A percentile compares a stretch with the other conserved stretches of the same genome.
These are phyloP conservation scores for Clonostachys solani DNA, from an alignment of 2,329 filamentous ascomycete genomes.

Conservation along the genomic window DNA sequence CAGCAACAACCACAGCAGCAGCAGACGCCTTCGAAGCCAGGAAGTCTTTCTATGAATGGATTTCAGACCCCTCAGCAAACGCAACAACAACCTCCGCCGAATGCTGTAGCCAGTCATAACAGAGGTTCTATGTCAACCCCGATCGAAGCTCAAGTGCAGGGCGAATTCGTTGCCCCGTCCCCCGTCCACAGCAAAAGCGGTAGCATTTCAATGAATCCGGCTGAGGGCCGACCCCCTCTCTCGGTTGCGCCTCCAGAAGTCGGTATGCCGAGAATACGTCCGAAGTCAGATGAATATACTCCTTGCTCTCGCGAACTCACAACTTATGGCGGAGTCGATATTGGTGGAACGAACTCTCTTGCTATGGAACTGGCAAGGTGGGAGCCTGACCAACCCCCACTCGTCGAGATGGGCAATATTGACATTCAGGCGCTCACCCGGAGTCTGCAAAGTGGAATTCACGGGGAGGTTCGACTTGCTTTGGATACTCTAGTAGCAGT, in stretches of 20 bases:
- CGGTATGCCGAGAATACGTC: conserved; percentile 22
- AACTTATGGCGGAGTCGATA: conserved; percentile 68
- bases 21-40: conserved; percentile 27
- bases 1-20: conserved; percentile 35
- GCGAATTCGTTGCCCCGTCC: conserved; percentile 11
- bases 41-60: conserved; percentile 23
- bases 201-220: conserved; percentile 25
- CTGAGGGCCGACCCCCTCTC: conserved; percentile 14
- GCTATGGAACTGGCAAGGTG: conserved; percentile 63
- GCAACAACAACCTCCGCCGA: conserved; percentile 19
- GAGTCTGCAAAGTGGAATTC: conserved; percentile 85
- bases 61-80: conserved; percentile 24
- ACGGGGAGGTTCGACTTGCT: conserved; percentile 83
- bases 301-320: conserved; percentile 51
- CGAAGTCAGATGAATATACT: conserved; percentile 47
- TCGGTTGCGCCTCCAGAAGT: conserved; percentile 23
- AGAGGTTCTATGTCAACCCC: too few relatives aligned
- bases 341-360: conserved; percentile 50
- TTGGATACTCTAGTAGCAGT: conserved; percentile 77
- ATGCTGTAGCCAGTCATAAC: neutral
- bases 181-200: conserved; percentile 37
- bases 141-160: conserved; percentile 17
- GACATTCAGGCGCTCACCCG: conserved; percentile 88
- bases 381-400: conserved; percentile 70
- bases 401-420: conserved; percentile 78